These are phyloP conservation scores for Aspergillus ustus DNA, from an alignment of 2,329 filamentous ascomycete genomes.

Conservation along the genomic window DNA sequence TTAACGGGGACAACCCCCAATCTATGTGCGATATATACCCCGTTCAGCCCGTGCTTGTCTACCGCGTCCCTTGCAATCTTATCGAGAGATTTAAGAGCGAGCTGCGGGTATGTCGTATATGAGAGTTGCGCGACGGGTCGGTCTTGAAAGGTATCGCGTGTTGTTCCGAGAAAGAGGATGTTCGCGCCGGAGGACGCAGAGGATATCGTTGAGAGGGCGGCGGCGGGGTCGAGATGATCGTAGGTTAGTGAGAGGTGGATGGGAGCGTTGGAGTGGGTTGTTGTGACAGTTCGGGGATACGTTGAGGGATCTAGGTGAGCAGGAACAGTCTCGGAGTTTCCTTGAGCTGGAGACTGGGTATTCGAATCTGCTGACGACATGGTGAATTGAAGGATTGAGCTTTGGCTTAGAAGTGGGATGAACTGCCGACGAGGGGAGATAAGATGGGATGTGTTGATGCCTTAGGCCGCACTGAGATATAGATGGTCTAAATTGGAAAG, in stretches of 20 bases:
- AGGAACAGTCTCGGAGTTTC: conserved; percentile 20
- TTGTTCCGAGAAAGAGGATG: conserved; percentile 52
- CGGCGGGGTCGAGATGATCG: conserved; percentile 41
- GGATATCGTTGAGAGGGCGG: conserved; percentile 40
- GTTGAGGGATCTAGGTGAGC: conserved; percentile 45
- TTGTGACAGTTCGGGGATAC: conserved; percentile 43
- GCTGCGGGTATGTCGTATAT: conserved; percentile 49
- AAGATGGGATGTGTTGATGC: conserved; percentile 5
- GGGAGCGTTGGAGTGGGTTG: conserved; percentile 31
- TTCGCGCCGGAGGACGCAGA: conserved; percentile 52
- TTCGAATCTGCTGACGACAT: background rate
- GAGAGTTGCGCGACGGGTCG: conserved; percentile 49
- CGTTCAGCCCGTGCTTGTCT: conserved; percentile 65
- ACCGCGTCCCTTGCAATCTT: conserved; percentile 53
- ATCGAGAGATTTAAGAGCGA: conserved; percentile 47
- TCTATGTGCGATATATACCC: conserved; percentile 80
- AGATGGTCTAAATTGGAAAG: background rate
- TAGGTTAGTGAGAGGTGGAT: conserved; percentile 51
- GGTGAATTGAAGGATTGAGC: background rate
- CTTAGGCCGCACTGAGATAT: conserved; percentile 1
- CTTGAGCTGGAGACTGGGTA: background rate
- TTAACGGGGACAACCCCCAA: conserved; percentile 83
- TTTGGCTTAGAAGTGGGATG: background rate
- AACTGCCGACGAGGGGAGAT: background rate
- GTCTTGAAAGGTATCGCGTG: conserved; percentile 48